A percentile compares a stretch with the other conserved stretches of the same genome.
Conservation (phyloP, 495 filamentous ascomycete species). For the Penicillium malachiteum region DNA sequence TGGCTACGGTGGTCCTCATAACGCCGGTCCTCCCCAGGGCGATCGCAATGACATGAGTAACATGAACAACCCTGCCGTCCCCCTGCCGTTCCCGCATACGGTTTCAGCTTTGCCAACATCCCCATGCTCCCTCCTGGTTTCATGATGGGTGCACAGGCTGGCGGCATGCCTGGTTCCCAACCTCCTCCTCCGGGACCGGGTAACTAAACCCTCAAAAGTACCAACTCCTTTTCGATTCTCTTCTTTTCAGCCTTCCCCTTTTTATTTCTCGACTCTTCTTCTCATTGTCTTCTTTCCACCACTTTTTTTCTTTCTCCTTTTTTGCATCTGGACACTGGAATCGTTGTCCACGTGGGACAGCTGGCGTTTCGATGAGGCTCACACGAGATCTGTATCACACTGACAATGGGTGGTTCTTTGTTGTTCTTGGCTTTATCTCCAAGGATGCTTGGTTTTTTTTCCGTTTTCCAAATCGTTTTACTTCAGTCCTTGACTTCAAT, state of each 20-base stretch:
- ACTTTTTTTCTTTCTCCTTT: neutral
- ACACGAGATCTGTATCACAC: conserved; percentile 1
- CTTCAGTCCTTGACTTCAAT: conserved; percentile 5
- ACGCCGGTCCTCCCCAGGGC: conserved; percentile 23
- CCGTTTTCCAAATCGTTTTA: neutral
- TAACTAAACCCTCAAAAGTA: conserved; percentile 18
- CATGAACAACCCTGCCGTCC: conserved; percentile 54
- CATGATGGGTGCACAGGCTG: conserved; percentile 48
- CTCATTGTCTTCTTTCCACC: conserved; percentile 7
- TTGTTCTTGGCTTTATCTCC: neutral
- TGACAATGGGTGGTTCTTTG: neutral
- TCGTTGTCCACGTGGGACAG: conserved; percentile 1
- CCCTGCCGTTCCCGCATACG: conserved; percentile 65
- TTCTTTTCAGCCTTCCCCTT: conserved; percentile 17
- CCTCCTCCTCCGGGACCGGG: conserved; percentile 51
- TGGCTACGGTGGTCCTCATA: conserved; percentile 41
- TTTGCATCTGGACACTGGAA: conserved; percentile 8
- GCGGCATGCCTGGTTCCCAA: conserved; percentile 28
- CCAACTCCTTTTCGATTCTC: conserved; percentile 5
- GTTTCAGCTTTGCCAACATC: conserved; percentile 68
- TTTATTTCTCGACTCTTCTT: neutral
- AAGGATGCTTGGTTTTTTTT: neutral
- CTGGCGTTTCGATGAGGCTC: conserved; percentile 7
- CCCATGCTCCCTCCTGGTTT: conserved; percentile 69
- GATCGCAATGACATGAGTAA: conserved; percentile 39